Evolutionary conservation across 179 eudicot genomes (phyloP), one percentile per base, ranked within the genome.

Genomic region (Amaranthus tricolor): DNA sequence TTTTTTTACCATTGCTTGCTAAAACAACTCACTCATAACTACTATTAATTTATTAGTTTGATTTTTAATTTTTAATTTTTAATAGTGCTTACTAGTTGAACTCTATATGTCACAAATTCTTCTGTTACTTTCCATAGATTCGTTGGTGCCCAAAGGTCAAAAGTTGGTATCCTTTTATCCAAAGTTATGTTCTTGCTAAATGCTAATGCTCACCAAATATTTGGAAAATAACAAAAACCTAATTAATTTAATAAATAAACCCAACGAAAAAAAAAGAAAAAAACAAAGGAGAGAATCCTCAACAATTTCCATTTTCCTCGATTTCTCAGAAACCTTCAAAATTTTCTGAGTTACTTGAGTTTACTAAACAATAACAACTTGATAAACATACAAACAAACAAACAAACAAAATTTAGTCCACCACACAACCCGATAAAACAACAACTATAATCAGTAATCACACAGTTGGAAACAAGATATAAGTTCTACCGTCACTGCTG

Each of bases 241-340:
- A 31, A 31, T 31, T 31, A 31, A 31, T 31, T 31, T 31, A 31
- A 31, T 31, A 31, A 31, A 31, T 31, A 31, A 13, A 6, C 44
- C 53, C 54, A 6, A 16, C 6, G 5, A 12, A 43, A 11, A 43
- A 9, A 7, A 14, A 72, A 60, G 49, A 49, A 6, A 48, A 48
- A 19, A 47, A 48, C 44, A 47, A 47, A 48, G 45, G 17, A 17
- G 40, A 45, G 15, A 71, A 57, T 9, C 45, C 21, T 14, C 6
- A 53, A 8, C 40, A 2, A 31, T 31, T 8, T 17, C 3, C 66
- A 63, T 20, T 48, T 74, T 74, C 62, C 74, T 76, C 74, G 74
- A 76, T 76, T 69, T 70, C 74, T 71, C 79, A 69, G 74, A 40
- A 67, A 43, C 54, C 54, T 43, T 50, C 47, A 74, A 47, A 20